A percentile compares a stretch with the other conserved stretches of the same genome.
These are phyloP conservation scores for Phytophthora europaea DNA, from an alignment of 352 stramenopile species.

Conservation along the genomic window DNA sequence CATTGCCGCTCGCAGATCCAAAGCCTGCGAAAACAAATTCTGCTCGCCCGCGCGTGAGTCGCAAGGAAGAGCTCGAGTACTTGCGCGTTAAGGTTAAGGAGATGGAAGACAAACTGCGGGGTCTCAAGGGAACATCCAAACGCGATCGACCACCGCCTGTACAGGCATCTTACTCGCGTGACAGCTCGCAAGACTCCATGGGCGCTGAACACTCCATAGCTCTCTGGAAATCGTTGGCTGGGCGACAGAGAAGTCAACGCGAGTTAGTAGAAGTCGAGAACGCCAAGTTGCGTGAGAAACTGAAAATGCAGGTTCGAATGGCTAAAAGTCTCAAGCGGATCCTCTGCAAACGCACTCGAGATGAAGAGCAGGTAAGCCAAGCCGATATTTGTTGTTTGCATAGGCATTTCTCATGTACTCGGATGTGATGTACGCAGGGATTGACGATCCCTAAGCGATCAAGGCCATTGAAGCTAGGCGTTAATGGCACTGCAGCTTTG, in stretches of 20 bases:
- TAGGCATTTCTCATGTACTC: background rate
- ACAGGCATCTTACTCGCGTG: background rate
- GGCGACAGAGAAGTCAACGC: conserved; percentile 47
- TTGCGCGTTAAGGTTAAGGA: conserved; percentile 39
- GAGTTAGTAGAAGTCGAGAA: conserved; percentile 50
- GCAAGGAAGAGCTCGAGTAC: conserved; percentile 35
- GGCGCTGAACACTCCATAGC: conserved; percentile 14
- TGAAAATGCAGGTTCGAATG: conserved; percentile 53
- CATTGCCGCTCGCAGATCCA: background rate
- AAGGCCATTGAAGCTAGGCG: background rate
- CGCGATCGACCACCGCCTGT: background rate
- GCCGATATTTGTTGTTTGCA: background rate
- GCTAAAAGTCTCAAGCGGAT: conserved; percentile 45
- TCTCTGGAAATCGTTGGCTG: conserved; percentile 51
- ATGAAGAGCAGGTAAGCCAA: conserved; percentile 17
- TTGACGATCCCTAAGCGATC: conserved; percentile 15
- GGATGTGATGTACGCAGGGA: background rate
- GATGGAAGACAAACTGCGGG: conserved; percentile 37
- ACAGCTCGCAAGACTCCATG: background rate
- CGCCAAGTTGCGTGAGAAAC: conserved; percentile 45
- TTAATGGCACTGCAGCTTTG: background rate
- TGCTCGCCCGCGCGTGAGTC: conserved; percentile 16
- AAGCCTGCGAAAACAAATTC: conserved; percentile 4
- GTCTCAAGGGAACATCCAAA: conserved; percentile 26
- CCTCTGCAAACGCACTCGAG: conserved; percentile 37